Conservation (phyloP, 768 basidiomycete species). For the Psilocybe sp. region DNA sequence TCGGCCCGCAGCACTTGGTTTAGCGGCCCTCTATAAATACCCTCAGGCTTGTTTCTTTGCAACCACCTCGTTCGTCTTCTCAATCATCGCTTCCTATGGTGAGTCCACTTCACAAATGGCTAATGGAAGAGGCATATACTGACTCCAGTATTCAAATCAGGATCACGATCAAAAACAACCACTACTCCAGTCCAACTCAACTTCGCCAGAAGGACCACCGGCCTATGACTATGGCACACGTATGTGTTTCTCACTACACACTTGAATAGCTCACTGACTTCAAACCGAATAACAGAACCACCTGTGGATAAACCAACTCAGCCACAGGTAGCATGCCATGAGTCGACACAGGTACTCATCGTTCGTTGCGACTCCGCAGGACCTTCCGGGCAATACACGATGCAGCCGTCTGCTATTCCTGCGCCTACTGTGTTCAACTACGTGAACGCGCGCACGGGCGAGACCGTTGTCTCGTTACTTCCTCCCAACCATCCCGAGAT, state of each 20-base stretch:
- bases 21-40: too few relatives aligned
- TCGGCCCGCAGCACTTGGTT: too few relatives aligned
- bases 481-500: slow-evolving; percentile 83
- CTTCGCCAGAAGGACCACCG: slow-evolving; percentile 8
- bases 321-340: background rate
- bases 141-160: background rate
- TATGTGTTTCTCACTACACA: background rate
- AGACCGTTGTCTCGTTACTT: slow-evolving; percentile 57
- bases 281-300: background rate
- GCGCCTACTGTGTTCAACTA: slow-evolving; percentile 66
- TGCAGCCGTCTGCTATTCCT: slow-evolving; percentile 30
- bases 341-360: slow-evolving; percentile 8
- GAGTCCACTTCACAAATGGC: too few relatives aligned
- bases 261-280: background rate
- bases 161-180: slow-evolving; percentile 4
- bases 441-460: slow-evolving; percentile 56
- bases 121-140: background rate
- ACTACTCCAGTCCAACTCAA: background rate
- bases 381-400: slow-evolving; percentile 23
- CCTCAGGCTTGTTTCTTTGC: too few relatives aligned
- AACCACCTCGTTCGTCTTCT: too few relatives aligned
- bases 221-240: slow-evolving; percentile 26
- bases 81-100: too few relatives aligned
- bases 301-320: slow-evolving; percentile 3
- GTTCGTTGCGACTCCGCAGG: slow-evolving; percentile 8